These are phyloP conservation scores for Pseudocercospora fijiensis DNA, from an alignment of 2,329 filamentous ascomycete species.

Conservation along the genomic window DNA sequence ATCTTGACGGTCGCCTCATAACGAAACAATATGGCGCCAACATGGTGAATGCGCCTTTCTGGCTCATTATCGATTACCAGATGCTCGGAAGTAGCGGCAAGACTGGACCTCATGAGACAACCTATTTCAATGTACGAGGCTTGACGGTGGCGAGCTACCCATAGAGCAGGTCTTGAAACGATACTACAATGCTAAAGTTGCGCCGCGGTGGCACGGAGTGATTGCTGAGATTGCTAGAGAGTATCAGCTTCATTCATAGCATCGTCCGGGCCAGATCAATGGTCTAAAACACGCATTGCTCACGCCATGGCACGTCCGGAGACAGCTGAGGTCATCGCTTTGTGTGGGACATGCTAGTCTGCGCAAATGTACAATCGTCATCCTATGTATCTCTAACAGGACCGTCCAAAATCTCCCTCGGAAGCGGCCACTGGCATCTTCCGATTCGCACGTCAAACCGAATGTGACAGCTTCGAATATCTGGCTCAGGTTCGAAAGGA, in stretches of 20 bases:
- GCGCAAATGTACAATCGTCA: not conserved
- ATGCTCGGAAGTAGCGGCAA: not conserved
- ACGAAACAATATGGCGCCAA: not conserved
- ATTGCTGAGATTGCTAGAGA: not conserved
- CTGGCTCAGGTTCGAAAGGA: not conserved
- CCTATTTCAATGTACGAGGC: not conserved
- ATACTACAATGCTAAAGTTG: not conserved
- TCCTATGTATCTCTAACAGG: not conserved
- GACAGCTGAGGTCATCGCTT: not conserved
- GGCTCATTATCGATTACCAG: not conserved
- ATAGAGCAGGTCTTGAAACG: not conserved
- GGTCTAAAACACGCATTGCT: not conserved
- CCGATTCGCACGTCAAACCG: not conserved
- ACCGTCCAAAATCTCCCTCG: not conserved
- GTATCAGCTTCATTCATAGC: not conserved
- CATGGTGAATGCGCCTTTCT: not conserved
- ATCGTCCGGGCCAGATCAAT: not conserved
- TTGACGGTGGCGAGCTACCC: not conserved
- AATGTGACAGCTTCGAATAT: not conserved
- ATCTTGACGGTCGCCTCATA: not conserved
- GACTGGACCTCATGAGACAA: not conserved
- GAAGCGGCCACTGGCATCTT: not conserved
- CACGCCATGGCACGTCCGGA: not conserved
- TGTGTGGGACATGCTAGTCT: conserved; percentile 7
- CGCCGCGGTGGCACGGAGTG: not conserved